Conservation (phyloP, 805 yeast species). For the Torulaspora maleeae region DNA sequence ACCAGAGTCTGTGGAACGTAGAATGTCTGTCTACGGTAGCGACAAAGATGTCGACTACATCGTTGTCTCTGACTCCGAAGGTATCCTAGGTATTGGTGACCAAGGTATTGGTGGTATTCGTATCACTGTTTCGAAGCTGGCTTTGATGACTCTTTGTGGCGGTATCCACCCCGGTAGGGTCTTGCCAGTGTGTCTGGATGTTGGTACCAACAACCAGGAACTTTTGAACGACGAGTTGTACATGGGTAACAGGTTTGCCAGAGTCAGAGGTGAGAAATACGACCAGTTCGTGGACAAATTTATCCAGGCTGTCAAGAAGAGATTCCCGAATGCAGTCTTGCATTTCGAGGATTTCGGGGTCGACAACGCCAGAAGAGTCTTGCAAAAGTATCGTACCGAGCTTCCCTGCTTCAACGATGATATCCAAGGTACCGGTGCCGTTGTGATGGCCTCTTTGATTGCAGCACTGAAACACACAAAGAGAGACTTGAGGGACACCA, state of each 20-base stretch:
- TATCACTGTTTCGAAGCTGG: slow-evolving; percentile 86
- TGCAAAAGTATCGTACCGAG: slow-evolving; percentile 66
- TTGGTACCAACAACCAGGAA: slow-evolving; percentile 85
- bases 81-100: slow-evolving; percentile 95
- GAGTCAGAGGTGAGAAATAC: slow-evolving; percentile 82
- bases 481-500: slow-evolving; percentile 55
- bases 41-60: slow-evolving; percentile 91
- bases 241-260: slow-evolving; percentile 83
- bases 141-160: slow-evolving; percentile 92
- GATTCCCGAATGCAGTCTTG: slow-evolving; percentile 85
- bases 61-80: slow-evolving; percentile 94
- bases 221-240: slow-evolving; percentile 79
- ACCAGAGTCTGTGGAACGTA: slow-evolving; percentile 70
- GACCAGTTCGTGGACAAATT: slow-evolving; percentile 80
- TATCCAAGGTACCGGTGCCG: slow-evolving; percentile 99
- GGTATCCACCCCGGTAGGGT: slow-evolving; percentile 96
- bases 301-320: slow-evolving; percentile 60
- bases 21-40: slow-evolving; percentile 70
- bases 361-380: slow-evolving; percentile 76
- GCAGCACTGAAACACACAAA: slow-evolving; percentile 83
- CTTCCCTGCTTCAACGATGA: slow-evolving; percentile 94
- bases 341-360: slow-evolving; percentile 98
- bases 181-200: slow-evolving; percentile 85
- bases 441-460: slow-evolving; percentile 88
- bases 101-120: slow-evolving; percentile 97